Evolutionary conservation across 495 filamentous ascomycete species (phyloP), one percentile per base, ranked within the genome.

Genomic region (Rhizodiscina lignyota): DNA sequence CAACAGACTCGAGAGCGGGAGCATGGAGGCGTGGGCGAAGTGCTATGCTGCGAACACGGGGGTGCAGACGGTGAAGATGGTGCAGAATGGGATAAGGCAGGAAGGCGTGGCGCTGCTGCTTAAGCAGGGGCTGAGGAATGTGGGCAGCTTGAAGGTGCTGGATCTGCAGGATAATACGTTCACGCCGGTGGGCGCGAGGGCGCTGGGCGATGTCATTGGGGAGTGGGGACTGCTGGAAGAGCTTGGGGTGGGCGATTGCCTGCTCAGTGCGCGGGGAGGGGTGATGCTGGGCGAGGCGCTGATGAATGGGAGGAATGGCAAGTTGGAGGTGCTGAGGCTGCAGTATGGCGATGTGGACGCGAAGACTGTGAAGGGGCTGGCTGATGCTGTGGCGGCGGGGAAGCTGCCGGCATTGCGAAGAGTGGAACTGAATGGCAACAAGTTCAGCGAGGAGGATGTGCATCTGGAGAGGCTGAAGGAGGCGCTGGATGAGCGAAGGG

Each of bases 141-240:
- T 78, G 21, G 10, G 10, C 8, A 62, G 50, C 16, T 64, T 97
- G 23, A 56, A 72, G 52, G 66, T 82, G 29, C 54, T 96, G 23
- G 89, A 97, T 66, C 57, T 97, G 44, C 86, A 97, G 59, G 89
- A 97, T 53, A 97, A 97, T 57, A 94, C 89, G 8, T 96, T 96
- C 51, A 96, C 91, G 5, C 44, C 74, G 22, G 60, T 66, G 38
- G 89, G 86, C 5, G 83, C 85, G 3, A 72, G 61, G 45, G 84
- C 85, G 20, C 62, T 97, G 28, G 73, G 79, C 2, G 67, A 67
- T 39, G 83, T 83, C 12, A 63, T 84, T 19, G 62, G 67, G 0
- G 62, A 67, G 33, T 97, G 89, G 89, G 58, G 62, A 8, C 64
- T 74, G 30, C 63, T 96, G 30, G 55, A 64, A 42, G 91, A 94